Evolutionary conservation across 2,329 filamentous ascomycete species (phyloP).

Genomic region (Colletotrichum sojae): DNA sequence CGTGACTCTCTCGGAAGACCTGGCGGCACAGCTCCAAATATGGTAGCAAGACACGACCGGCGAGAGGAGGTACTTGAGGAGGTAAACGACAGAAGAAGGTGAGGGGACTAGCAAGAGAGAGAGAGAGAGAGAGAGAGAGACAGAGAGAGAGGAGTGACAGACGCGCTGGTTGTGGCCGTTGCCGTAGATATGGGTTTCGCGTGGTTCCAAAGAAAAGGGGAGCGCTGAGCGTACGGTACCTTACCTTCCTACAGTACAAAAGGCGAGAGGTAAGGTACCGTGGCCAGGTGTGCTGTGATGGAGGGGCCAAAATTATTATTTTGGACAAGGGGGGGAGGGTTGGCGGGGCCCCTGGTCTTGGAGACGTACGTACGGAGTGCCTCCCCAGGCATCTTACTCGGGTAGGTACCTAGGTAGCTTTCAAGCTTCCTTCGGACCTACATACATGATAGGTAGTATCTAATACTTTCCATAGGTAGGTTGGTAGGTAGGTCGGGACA

Average conservation of each 20-base stretch:
- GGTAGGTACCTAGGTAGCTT: background rate
- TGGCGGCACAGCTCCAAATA: conserved; percentile 15
- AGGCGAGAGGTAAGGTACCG: no score
- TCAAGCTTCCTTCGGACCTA: no score
- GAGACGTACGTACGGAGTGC: no score
- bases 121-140: conserved; percentile 7
- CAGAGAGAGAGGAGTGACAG: conserved; percentile 2
- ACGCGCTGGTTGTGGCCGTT: conserved; percentile 31
- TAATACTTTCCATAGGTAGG: no score
- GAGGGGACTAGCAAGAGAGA: conserved; percentile 17
- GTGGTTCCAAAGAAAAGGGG: conserved; percentile 22
- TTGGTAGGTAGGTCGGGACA: no score
- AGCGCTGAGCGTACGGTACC: conserved; percentile 1
- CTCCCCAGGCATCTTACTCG: no score
- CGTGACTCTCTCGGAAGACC: conserved; percentile 17
- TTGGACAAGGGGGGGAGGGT: conserved; percentile 36
- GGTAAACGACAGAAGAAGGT: background rate
- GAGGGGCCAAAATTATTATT: conserved; percentile 59
- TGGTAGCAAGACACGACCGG: background rate
- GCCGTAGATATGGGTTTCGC: conserved; percentile 42
- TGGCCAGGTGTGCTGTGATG: conserved; percentile 43
- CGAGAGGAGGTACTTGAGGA: background rate
- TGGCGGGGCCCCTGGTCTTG: conserved; percentile 34
- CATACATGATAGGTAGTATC: no score
- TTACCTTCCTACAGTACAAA: background rate